Base-by-base conservation (phyloP, 352 stramenopile genomes). In the Globisporangium barbulae region DNA sequence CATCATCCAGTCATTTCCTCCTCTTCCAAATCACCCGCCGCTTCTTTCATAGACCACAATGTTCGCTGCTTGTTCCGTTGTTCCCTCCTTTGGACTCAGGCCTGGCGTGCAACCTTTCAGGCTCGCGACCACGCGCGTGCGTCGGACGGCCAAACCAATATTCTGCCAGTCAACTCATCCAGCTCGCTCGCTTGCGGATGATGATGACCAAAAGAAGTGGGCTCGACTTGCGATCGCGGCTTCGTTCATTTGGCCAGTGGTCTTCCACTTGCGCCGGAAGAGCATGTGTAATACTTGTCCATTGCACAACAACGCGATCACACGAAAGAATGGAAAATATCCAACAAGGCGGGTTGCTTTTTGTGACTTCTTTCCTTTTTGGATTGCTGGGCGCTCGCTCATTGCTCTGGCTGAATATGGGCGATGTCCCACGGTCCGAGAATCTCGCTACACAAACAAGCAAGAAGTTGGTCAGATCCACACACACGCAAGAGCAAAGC, bases 361-460 rank as follows among this genome's bases (percentile, higher is more conserved):
- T 56, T 49, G 17, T 60, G 33, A 25, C 53, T 47, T 1, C 17
- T 63, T 63, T 63, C 28, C 19, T 54, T 44, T 12, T 60, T 65
- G 9, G 28, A n/a, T 44, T n/a, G 17, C 21, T 42, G 35, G 37
- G 30, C 42, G 55, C 53, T 44, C 3, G 17, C 9, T 45, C 70
- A 86, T 59, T 86, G 76, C 65, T 90, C 75, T 25, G 79, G 79
- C 59, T 90, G 75, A 68, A 90, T 83, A 53, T 95, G 85, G 22
- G 88, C 88, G 60, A 97, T 97, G 63, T 98, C 91, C 91, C 91
- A 98, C 2, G 91, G 91, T 0, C 91, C 91, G 37, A 94, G 74
- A 71, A 97, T 96, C 65, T 94, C 79, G 61, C 86, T 94, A 57
- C 31, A 54, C 56, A 59, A 41, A 39, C 30, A 35, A 39, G 41